These are phyloP conservation scores for Calycina marina DNA, from an alignment of 2,329 filamentous ascomycete genomes.

Conservation along the genomic window DNA sequence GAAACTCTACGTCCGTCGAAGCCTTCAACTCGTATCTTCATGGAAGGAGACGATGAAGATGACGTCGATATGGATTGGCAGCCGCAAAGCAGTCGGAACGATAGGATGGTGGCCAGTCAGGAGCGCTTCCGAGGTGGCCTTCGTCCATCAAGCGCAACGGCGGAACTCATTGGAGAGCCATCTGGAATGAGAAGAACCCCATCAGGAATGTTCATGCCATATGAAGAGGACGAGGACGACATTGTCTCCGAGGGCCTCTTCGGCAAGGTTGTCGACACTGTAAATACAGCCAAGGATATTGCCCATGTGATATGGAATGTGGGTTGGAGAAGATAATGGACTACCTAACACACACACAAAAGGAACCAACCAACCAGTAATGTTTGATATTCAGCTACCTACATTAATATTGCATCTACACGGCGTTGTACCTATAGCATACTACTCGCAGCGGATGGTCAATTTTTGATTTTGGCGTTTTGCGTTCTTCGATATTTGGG, in stretches of 20 bases:
- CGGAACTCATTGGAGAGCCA: conserved; percentile 30
- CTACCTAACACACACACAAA: too few species aligned
- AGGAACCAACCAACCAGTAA: too few species aligned
- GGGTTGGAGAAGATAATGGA: conserved; percentile 20
- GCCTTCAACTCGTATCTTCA: conserved; percentile 42
- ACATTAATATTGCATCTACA: too few species aligned
- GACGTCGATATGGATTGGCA: conserved; percentile 39
- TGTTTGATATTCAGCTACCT: too few species aligned
- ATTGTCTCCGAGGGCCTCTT: conserved; percentile 39
- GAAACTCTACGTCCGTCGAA: conserved; percentile 61
- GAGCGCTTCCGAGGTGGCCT: conserved; percentile 17
- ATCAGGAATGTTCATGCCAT: conserved; percentile 87
- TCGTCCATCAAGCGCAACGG: conserved; percentile 24
- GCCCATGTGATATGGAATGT: conserved; percentile 58
- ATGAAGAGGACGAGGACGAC: conserved; percentile 57
- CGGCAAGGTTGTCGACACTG: conserved; percentile 24
- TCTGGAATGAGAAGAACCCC: conserved; percentile 60
- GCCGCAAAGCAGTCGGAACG: conserved; percentile 18
- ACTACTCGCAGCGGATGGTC: too few species aligned
- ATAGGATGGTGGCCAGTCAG: conserved; percentile 17
- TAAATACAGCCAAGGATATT: conserved; percentile 58
- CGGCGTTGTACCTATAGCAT: too few species aligned
- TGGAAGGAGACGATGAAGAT: conserved; percentile 35
- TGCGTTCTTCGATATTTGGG: too few species aligned
- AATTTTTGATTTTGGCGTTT: too few species aligned